Evolutionary conservation across 805 yeast species (phyloP).

Genomic region (Sporopachydermia quercuum): DNA sequence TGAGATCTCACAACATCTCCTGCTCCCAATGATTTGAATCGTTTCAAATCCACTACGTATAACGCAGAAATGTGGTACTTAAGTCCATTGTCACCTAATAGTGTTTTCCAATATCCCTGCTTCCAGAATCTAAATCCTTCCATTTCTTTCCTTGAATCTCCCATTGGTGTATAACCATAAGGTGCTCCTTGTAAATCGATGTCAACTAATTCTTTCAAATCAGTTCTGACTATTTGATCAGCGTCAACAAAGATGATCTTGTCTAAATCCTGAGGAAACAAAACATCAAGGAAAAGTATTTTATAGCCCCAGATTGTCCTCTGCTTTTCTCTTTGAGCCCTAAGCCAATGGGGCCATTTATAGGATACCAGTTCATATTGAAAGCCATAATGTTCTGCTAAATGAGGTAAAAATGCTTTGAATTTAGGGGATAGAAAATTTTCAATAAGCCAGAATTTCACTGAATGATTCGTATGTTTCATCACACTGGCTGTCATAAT

Average conservation of each 20-base stretch:
- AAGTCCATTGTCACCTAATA: conserved; percentile 33
- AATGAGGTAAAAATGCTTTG: conserved; percentile 38
- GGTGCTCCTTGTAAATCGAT: conserved; percentile 68
- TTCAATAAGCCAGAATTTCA: conserved; percentile 80
- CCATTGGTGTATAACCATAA: conserved; percentile 80
- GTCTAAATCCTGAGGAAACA: conserved; percentile 66
- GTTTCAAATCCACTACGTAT: conserved; percentile 61
- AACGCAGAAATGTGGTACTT: conserved; percentile 78
- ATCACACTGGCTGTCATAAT: conserved; percentile 75
- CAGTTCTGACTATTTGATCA: conserved; percentile 68
- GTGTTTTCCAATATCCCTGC: conserved; percentile 73
- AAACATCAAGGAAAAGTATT: conserved; percentile 69
- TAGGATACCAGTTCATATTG: conserved; percentile 68
- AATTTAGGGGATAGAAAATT: conserved; percentile 65
- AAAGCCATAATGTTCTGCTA: conserved; percentile 46
- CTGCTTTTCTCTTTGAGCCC: conserved; percentile 63
- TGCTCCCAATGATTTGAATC: conserved; percentile 48
- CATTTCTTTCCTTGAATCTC: conserved; percentile 64
- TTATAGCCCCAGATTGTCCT: conserved; percentile 83
- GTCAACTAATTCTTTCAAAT: conserved; percentile 51
- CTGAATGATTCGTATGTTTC: conserved; percentile 44
- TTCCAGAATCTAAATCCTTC: conserved; percentile 89
- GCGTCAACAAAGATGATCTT: conserved; percentile 79
- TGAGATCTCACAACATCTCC: conserved; percentile 77
- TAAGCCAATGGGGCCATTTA: conserved; percentile 88